Base-by-base conservation (phyloP, 2,329 filamentous ascomycete species). In the Ceratocystiopsis brevicomis region DNA sequence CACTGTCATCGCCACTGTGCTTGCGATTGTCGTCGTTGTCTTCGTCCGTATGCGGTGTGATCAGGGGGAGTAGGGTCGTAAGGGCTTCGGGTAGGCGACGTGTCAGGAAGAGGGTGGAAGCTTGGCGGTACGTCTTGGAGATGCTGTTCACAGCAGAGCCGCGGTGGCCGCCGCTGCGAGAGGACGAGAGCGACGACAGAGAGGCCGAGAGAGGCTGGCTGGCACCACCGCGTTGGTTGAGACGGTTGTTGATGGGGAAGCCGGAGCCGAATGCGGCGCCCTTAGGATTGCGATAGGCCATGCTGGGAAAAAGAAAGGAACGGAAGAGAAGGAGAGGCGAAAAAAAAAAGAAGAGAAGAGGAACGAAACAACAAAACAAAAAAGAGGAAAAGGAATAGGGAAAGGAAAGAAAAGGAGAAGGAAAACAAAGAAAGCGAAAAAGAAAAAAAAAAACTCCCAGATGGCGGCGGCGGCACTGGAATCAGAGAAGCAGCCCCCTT, bases 41-140 rank as follows among this genome's bases (percentile, higher is more conserved):
- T 49, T 64, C 64, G 43, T 57, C 53, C 19, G 64, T 57, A 3
- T 63, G 65, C 9, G 77, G 69, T 1, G 72, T 78, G 54, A 98
- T 81, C 48, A 95, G 71, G 10, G 88, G 84, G 40, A 87, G 69
- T 42, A 98, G 73, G 4, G 81, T 86, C 18, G 84, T 82, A 30
- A 95, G 69, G 0, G 88, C 83, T 62, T 98, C 90, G 52, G 85
- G 82, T 43, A 96, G 68, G 40, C 88, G 82, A 59, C 90, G 86
- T 59, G 90, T 98, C 47, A 98, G 71, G 63, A 93, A 98, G 19
- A 96, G 73, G 50, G 90, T 87, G 8, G 86, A 92, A 32, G 90
- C 83, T 64, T 94, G 86, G 51, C 88, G 84, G 64, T 96, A 96
- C 30, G 81, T 81, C 61, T 90, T 90, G 52, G 88, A 90, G 54